These are phyloP conservation scores for Yarrowia deformans DNA, from an alignment of 805 yeast species.

Conservation along the genomic window DNA sequence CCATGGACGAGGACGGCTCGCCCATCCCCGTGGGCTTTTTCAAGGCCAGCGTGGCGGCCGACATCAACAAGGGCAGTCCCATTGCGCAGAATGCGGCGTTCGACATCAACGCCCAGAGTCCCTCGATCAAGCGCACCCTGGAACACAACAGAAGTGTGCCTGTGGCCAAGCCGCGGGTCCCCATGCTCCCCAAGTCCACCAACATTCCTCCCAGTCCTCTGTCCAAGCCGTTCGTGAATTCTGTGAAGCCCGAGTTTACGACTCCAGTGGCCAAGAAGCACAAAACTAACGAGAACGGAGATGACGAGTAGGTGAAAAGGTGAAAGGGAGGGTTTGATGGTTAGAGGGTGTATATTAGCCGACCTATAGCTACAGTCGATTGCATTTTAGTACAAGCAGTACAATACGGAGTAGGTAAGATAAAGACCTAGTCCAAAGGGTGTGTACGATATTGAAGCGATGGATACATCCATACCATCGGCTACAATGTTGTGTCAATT, in stretches of 20 bases:
- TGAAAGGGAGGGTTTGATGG: background rate
- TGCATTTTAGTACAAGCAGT: too few relatives aligned
- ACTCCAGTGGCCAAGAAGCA: conserved; percentile 28
- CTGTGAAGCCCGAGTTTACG: conserved; percentile 19
- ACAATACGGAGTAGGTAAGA: too few relatives aligned
- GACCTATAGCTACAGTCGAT: too few relatives aligned
- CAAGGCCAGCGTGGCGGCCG: conserved; percentile 37
- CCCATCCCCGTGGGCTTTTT: conserved; percentile 36
- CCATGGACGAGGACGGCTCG: conserved; percentile 25
- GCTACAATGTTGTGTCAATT: background rate
- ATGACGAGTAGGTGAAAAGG: background rate
- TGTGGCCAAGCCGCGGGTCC: background rate
- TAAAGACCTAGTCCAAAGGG: too few relatives aligned
- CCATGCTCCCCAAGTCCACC: conserved; percentile 37
- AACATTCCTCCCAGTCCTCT: conserved; percentile 36
- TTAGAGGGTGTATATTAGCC: too few relatives aligned
- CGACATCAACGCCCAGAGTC: conserved; percentile 34
- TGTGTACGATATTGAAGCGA: too few relatives aligned
- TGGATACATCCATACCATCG: too few relatives aligned
- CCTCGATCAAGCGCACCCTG: conserved; percentile 25
- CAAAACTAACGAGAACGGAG: conserved; percentile 14
- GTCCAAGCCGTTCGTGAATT: background rate
- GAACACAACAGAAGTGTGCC: conserved; percentile 22
- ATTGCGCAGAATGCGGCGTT: conserved; percentile 10
- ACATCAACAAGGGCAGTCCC: conserved; percentile 35